Percentiles rank a stretch among this genome's conserved stretches.
Conservation (phyloP, 257 asterid species). For the Lithospermum erythrorhizon region DNA sequence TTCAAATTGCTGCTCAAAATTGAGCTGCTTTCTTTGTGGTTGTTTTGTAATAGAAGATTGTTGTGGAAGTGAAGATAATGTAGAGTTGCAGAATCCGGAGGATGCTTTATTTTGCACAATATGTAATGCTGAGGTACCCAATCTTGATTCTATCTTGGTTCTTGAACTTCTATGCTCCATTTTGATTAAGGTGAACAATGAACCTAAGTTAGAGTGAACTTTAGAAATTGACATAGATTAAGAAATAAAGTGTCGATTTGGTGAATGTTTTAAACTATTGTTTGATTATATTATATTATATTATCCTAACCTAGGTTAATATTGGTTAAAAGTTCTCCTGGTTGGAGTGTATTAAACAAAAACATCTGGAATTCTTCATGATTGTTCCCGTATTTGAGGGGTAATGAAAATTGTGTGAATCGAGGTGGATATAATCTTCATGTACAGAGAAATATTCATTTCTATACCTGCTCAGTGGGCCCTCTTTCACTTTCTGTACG, state of each 20-base stretch:
- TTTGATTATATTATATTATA: too few species aligned
- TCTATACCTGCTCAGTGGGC: background rate
- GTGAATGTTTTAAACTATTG: background rate
- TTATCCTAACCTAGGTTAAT: too few species aligned
- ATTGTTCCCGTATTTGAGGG: too few species aligned
- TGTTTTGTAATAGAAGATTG: conserved; percentile 69
- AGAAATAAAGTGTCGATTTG: background rate
- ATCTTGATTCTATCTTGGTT: background rate
- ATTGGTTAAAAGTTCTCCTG: too few species aligned
- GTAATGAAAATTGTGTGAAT: too few species aligned
- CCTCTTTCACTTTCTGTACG: background rate
- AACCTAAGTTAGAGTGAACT: background rate
- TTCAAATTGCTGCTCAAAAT: conserved; percentile 42
- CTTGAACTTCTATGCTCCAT: background rate
- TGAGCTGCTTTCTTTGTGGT: conserved; percentile 63
- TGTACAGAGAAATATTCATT: background rate
- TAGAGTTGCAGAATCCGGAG: conserved; percentile 49
- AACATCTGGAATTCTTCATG: too few species aligned
- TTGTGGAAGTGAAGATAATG: conserved; percentile 52
- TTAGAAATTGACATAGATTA: background rate
- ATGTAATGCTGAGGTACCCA: conserved; percentile 88
- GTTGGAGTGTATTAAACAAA: too few species aligned
- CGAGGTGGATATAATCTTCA: background rate
- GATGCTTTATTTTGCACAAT: conserved; percentile 93
- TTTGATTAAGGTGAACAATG: background rate